Percentiles rank a stretch among this genome's conserved stretches.
Conservation (phyloP, 257 asterid genomes). For the Mitragyna speciosa region DNA sequence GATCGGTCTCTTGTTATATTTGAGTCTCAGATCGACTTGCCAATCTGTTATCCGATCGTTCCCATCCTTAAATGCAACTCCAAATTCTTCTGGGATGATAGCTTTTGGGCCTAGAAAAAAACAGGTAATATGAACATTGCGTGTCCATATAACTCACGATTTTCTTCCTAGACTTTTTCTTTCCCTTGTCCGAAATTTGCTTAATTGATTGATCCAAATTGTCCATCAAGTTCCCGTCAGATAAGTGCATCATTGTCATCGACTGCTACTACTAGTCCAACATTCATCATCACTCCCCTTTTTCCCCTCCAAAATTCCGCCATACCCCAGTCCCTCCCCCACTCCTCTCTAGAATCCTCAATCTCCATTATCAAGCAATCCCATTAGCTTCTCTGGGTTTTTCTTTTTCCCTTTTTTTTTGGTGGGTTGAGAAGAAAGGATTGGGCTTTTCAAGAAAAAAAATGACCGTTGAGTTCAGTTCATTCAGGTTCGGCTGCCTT, state of each 20-base stretch:
- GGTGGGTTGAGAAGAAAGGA: not conserved
- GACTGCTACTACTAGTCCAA: not conserved
- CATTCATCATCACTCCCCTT: not conserved
- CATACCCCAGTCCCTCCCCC: not conserved
- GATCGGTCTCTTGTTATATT: too few species aligned
- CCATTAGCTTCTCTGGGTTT: not conserved
- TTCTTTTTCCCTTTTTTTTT: too few species aligned
- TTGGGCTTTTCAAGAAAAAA: not conserved
- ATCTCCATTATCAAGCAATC: slow-evolving; percentile 14
- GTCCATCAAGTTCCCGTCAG: not conserved
- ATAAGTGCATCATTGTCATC: slow-evolving; percentile 3
- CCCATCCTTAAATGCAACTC: too few species aligned
- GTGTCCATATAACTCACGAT: too few species aligned
- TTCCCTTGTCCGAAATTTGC: too few species aligned
- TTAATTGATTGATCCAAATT: not conserved
- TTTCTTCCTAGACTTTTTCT: too few species aligned
- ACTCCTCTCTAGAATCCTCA: not conserved
- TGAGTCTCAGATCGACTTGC: too few species aligned
- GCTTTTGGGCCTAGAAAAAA: too few species aligned
- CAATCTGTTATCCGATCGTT: too few species aligned
- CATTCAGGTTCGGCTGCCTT: not conserved
- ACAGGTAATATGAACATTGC: too few species aligned
- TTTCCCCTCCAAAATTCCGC: not conserved
- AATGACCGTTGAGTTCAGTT: slow-evolving; percentile 2
- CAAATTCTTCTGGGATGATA: too few species aligned